phyloP scores from a whole-genome alignment of 768 basidiomycete species.

The Boletus rubropictus region DNA sequence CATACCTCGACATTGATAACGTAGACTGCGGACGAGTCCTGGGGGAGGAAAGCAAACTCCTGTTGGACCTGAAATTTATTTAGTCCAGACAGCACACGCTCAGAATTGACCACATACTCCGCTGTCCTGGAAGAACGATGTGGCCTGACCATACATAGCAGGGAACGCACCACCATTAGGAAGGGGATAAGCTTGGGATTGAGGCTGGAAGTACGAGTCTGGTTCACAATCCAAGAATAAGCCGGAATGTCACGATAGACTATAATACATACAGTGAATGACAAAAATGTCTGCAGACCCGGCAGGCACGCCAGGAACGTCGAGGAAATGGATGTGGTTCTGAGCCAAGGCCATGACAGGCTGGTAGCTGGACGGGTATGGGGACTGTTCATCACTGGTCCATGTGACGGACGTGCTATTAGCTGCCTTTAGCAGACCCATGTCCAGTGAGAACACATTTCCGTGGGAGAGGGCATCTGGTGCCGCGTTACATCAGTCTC shows the following conservation, averaged over 20 bases:
- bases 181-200: conserved; percentile 51
- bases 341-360: conserved; percentile 79
- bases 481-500: conserved; percentile 5
- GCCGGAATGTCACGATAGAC: neutral
- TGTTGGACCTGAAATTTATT: conserved; percentile 52
- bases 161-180: conserved; percentile 52
- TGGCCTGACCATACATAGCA: conserved; percentile 57
- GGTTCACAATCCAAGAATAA: neutral
- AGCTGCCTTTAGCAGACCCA: conserved; percentile 59
- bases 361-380: conserved; percentile 54
- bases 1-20: conserved; percentile 64
- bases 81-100: neutral
- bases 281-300: conserved; percentile 78
- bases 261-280: conserved; percentile 67
- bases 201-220: conserved; percentile 80
- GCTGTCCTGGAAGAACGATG: conserved; percentile 58
- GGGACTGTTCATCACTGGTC: conserved; percentile 52
- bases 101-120: conserved; percentile 37
- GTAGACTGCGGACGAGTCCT: conserved; percentile 67
- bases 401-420: conserved; percentile 55
- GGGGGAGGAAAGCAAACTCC: conserved; percentile 73
- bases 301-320: conserved; percentile 59
- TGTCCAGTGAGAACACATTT: conserved; percentile 64
- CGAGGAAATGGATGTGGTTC: conserved; percentile 82
- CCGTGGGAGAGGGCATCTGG: conserved; percentile 64